phyloP scores from a whole-genome alignment of 768 basidiomycete genomes.

The Leucosporidium creatinivorum region DNA sequence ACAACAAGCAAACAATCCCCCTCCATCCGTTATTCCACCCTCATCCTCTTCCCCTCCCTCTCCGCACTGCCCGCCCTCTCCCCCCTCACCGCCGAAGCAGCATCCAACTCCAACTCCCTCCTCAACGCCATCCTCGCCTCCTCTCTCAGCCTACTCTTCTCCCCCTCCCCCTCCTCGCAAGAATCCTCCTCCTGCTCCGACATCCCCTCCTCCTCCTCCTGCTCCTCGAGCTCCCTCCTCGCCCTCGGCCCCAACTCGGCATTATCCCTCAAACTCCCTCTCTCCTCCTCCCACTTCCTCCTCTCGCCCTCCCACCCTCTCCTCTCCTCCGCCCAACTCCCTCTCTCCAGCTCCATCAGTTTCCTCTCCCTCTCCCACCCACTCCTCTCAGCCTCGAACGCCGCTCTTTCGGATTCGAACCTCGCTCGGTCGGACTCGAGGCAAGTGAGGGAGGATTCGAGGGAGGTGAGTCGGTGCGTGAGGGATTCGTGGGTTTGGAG shows the following conservation, averaged over 20 bases:
- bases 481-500: neutral
- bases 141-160: neutral
- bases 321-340: neutral
- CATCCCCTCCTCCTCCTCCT: too few relatives aligned
- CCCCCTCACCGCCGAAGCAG: too few relatives aligned
- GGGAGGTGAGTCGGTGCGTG: neutral
- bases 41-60: too few relatives aligned
- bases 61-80: too few relatives aligned
- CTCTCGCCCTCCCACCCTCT: neutral
- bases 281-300: neutral
- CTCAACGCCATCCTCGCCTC: neutral
- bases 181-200: too few relatives aligned
- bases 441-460: neutral
- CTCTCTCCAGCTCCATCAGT: neutral
- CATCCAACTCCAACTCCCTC: neutral
- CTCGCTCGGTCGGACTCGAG: neutral
- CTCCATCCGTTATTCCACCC: too few relatives aligned
- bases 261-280: too few relatives aligned
- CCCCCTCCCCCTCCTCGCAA: too few relatives aligned
- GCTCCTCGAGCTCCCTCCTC: too few relatives aligned
- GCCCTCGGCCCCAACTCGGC: too few relatives aligned
- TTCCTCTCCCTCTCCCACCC: conserved; percentile 4
- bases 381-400: neutral
- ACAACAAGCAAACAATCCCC: too few relatives aligned
- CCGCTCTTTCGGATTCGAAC: neutral